Base-by-base conservation (phyloP, 2,329 filamentous ascomycete species). In the Lasiodiplodia theobromae region DNA sequence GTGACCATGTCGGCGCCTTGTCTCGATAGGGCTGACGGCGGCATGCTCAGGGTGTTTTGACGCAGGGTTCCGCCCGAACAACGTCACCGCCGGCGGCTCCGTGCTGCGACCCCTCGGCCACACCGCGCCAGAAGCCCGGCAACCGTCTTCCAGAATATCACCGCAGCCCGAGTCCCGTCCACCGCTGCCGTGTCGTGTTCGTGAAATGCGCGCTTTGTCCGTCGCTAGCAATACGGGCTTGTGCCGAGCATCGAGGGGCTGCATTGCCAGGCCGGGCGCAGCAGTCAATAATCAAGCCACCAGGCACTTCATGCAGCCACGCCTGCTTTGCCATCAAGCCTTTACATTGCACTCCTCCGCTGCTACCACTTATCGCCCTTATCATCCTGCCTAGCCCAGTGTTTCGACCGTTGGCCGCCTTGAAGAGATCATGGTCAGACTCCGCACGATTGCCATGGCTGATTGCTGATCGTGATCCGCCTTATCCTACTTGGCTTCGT, bases 361-460 rank as follows among this genome's bases (percentile, higher is more conserved):
- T 52, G 5, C 31, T 31, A 28, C 49, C 63, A 44, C 40, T 25
- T 23, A 21, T 63, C n/a, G 40, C 23, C 40, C 44, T 52, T 65
- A 31, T 65, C 62, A 11, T 18, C 25, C 49, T 52, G 28, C 31
- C 28, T 25, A 23, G 23, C 21, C 52, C 52, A 44, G 14, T 52
- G 51, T 66, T 66, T 66, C 51, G 38, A 18, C 21, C 37, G 38
- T n/a, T 34, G 60, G 60, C 31, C 47, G 47, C 60, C 60, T 64
- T n/a, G 23, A 37, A 64, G 47, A 34, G 60, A 64, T 64, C 60
- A 37, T 52, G 60, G 44, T 37, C 60, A 37, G 34, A 49, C 63
- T 66, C 63, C 63, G 63, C 63, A 66, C 54, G 63, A 66, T 66
- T 54, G 63, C 49, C 63, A 44, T 56, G 40, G 31, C 60, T 64